Base-by-base conservation (phyloP, 1,284 basidiomycete genomes). In the Naganishia cerealis region DNA sequence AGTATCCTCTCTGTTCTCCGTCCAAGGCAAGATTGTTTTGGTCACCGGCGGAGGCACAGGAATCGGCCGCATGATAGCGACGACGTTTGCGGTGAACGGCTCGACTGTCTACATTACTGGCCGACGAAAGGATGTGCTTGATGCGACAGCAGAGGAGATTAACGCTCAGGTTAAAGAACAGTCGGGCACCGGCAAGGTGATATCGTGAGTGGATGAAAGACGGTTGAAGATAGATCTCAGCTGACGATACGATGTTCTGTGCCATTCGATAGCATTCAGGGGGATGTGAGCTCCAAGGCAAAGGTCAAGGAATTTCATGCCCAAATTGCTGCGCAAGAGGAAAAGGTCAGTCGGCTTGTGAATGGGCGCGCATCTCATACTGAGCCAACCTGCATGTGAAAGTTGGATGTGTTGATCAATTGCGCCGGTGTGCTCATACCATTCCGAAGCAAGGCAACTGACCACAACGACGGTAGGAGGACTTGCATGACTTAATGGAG, bases 41-140 rank as follows among this genome's bases (percentile, higher is more conserved):
- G 76, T 78, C 46, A 77, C 76, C 2, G 76, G 76, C 66, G 76
- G 76, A 36, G 76, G 75, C 12, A 75, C 75, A 1, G 76, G 76
- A 2, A 65, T 65, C 36, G 62, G 62, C 1, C 74, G 73, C 0
- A 76, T 76, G 33, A 75, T 80, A 66, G 74, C 77, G 15, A 70
- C 72, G 21, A 79, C 76, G 0, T 81, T 78, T 71, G 75, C 72
- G 0, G 67, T 71, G 57, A 81, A 81, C 68, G 80, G 80, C 18
- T 77, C 79, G 43, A 79, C 76, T 66, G 80, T 81, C 15, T 78
- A 77, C 71, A 81, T 81, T 72, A 76, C 77, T 6, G 80, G 79
- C 5, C 72, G 80, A 36, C 70, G 80, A 42, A 65, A 71, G 48
- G 79, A 81, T 39, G 75, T 79, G 0, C 71, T 81, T 26, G 74